Percentiles rank a stretch among this genome's conserved stretches.
These are phyloP conservation scores for Homolaphlyctis polyrhiza DNA, from an alignment of 371 early-diverging fungal genomes.

Conservation along the genomic window DNA sequence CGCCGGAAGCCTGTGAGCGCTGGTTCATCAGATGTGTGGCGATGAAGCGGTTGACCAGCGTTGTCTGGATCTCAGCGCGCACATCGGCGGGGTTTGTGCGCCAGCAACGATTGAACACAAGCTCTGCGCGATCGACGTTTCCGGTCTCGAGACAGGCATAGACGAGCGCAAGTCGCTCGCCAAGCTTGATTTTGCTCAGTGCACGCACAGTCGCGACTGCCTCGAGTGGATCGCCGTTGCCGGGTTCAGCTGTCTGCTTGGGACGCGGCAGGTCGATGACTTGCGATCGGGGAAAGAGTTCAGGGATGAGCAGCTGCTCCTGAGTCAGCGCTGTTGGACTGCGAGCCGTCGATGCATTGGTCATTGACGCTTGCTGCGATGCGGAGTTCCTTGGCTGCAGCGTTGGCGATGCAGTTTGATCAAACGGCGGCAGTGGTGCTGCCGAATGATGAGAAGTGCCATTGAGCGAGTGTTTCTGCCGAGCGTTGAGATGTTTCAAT, in stretches of 20 bases:
- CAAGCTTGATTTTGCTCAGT: constrained; percentile 1
- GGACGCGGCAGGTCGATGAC: neutral
- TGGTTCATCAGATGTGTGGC: constrained; percentile 37
- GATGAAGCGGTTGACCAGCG: constrained; percentile 78
- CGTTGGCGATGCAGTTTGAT: too few relatives aligned
- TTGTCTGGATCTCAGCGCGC: constrained; percentile 61
- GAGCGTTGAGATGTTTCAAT: too few relatives aligned
- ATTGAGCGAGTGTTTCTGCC: too few relatives aligned
- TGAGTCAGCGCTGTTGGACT: neutral
- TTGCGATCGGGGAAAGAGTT: neutral
- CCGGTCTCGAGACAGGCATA: constrained; percentile 74
- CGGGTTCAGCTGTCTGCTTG: neutral
- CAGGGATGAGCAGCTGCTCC: neutral
- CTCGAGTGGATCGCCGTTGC: neutral
- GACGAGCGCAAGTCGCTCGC: constrained; percentile 59
- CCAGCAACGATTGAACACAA: constrained; percentile 65
- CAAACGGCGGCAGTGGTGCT: too few relatives aligned
- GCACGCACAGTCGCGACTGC: neutral
- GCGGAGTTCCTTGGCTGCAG: too few relatives aligned
- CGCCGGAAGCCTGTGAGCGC: neutral
- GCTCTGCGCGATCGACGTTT: constrained; percentile 69
- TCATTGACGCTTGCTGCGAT: too few relatives aligned
- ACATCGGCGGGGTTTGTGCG: constrained; percentile 61
- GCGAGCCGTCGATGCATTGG: too few relatives aligned
- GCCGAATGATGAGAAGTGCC: too few relatives aligned